Evolutionary conservation across 306 rosid genomes (phyloP).

Genomic region (Pterocarpus macrocarpus): DNA sequence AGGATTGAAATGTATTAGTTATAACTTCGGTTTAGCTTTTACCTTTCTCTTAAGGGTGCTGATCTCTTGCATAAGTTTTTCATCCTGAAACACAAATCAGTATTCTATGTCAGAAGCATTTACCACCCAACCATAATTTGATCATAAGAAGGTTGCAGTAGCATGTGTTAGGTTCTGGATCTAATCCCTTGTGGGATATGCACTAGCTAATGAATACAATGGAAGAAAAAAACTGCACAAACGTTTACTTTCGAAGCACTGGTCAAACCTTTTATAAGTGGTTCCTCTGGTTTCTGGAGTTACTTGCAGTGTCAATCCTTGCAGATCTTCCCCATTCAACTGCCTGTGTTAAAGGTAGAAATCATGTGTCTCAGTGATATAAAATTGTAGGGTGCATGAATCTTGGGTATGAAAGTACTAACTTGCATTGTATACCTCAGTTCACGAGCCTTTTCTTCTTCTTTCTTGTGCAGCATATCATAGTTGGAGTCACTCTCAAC

Average conservation of each 20-base stretch:
- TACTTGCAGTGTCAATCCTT: constrained; percentile 46
- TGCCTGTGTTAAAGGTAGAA: constrained; percentile 39
- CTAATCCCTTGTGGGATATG: constrained; percentile 10
- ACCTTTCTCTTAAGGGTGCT: constrained; percentile 52
- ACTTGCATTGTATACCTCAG: constrained; percentile 41
- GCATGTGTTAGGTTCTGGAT: neutral
- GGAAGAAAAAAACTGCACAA: neutral
- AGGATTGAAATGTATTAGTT: neutral
- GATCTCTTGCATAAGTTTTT: constrained; percentile 40
- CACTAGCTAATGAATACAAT: neutral
- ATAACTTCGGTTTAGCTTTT: constrained; percentile 2
- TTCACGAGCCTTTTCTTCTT: constrained; percentile 48
- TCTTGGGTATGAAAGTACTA: neutral
- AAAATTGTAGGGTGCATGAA: neutral
- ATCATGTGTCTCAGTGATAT: neutral
- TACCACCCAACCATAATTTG: neutral
- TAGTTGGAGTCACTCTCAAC: constrained; percentile 36
- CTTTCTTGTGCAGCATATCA: constrained; percentile 40
- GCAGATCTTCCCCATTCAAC: constrained; percentile 53
- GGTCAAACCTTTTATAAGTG: constrained; percentile 39
- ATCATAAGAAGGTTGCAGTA: neutral
- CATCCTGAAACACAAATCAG: constrained; percentile 45
- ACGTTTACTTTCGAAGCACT: constrained; percentile 50
- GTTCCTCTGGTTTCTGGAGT: constrained; percentile 49
- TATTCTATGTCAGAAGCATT: neutral